phyloP scores from a whole-genome alignment of 2,329 filamentous ascomycete genomes.

The Truncatella angustata region DNA sequence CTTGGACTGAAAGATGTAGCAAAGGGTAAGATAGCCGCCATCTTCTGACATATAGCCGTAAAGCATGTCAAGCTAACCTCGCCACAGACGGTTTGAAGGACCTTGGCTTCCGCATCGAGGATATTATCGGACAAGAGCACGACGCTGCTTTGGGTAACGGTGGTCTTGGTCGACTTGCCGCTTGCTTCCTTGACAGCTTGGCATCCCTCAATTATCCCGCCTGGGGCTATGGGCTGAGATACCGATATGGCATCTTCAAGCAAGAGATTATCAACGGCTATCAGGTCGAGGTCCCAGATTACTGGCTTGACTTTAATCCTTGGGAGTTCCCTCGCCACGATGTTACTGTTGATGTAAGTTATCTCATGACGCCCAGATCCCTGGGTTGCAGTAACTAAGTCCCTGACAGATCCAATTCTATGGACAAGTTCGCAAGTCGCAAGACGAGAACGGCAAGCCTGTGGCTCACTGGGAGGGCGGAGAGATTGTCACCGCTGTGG shows the following conservation, averaged over 20 bases:
- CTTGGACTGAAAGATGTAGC: conserved; percentile 84
- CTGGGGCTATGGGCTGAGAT: conserved; percentile 95
- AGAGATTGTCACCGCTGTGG: conserved; percentile 86
- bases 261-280: conserved; percentile 98
- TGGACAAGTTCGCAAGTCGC: conserved; percentile 74
- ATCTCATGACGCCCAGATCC: too few species aligned
- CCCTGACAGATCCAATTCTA: conserved; percentile 79
- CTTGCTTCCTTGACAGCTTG: conserved; percentile 95
- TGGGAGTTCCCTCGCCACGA: conserved; percentile 98
- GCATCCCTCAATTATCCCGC: conserved; percentile 93
- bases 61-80: conserved; percentile 16
- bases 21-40: conserved; percentile 58
- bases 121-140: conserved; percentile 91
- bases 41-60: too few species aligned
- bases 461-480: conserved; percentile 84
- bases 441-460: conserved; percentile 73
- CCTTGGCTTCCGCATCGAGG: conserved; percentile 94
- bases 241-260: conserved; percentile 98
- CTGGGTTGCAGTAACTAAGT: neutral
- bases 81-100: conserved; percentile 74
- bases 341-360: conserved; percentile 78
- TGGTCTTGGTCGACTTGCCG: conserved; percentile 88
- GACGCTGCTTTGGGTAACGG: conserved; percentile 96
- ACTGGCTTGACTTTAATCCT: conserved; percentile 99
- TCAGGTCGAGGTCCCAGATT: conserved; percentile 96